phyloP scores from a whole-genome alignment of 1,284 basidiomycete species.

The Cerioporus squamosus region DNA sequence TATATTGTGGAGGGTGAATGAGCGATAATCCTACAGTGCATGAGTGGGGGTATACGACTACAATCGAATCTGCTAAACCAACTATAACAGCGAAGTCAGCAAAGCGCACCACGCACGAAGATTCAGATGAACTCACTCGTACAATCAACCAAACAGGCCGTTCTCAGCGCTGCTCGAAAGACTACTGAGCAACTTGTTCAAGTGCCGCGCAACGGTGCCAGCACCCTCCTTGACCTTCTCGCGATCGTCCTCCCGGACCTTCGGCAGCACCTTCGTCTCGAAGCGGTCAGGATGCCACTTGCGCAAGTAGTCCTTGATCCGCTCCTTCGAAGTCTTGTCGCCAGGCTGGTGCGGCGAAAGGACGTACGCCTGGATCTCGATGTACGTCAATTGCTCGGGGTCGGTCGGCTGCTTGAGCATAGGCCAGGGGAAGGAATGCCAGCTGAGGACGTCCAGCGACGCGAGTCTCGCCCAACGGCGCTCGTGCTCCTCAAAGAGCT shows the following conservation, averaged over 20 bases:
- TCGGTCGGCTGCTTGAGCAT: slow-evolving; percentile 55
- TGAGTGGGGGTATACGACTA: slow-evolving; percentile 32
- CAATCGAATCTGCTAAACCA: slow-evolving; percentile 23
- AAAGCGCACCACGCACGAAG: background rate
- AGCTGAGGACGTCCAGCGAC: slow-evolving; percentile 40
- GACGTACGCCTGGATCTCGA: slow-evolving; percentile 61
- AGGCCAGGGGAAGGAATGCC: slow-evolving; percentile 76
- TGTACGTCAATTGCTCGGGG: slow-evolving; percentile 62
- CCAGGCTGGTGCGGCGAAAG: slow-evolving; percentile 54
- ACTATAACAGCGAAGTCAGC: slow-evolving; percentile 17
- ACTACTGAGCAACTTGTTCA: slow-evolving; percentile 53
- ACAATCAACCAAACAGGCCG: slow-evolving; percentile 28
- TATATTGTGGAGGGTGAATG: slow-evolving; percentile 16
- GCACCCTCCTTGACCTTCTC: slow-evolving; percentile 47
- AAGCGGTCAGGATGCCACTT: slow-evolving; percentile 50
- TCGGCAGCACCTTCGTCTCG: slow-evolving; percentile 45
- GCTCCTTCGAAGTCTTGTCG: slow-evolving; percentile 59
- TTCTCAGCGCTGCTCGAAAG: slow-evolving; percentile 21
- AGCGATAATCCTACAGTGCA: slow-evolving; percentile 31
- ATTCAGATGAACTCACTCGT: slow-evolving; percentile 21
- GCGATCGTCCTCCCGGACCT: slow-evolving; percentile 47
- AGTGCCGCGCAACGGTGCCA: slow-evolving; percentile 49
- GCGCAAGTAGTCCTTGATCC: slow-evolving; percentile 62
- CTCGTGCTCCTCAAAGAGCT: slow-evolving; percentile 59
- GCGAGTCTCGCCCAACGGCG: slow-evolving; percentile 57